Conservation (phyloP, 345 rosid genomes). For the Theobroma cacao region DNA sequence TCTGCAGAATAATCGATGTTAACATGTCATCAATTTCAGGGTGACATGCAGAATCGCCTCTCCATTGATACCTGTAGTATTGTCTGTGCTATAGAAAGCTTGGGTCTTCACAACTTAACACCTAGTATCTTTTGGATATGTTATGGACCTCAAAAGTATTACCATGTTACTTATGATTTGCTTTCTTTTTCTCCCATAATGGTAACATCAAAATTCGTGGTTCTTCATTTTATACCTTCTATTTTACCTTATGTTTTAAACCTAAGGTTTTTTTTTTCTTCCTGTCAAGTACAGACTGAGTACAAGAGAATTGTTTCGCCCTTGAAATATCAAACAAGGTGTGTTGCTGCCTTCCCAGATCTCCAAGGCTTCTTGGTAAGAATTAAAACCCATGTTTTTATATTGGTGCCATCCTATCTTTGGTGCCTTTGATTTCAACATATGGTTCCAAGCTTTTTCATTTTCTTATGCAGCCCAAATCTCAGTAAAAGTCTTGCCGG, state of each 20-base stretch:
- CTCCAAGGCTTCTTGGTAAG: constrained; percentile 92
- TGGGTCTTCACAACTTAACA: background rate
- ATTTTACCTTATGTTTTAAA: background rate
- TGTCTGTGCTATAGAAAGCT: background rate
- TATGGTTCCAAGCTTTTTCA: background rate
- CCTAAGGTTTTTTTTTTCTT: background rate
- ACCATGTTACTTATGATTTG: background rate
- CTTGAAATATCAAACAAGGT: constrained; percentile 88
- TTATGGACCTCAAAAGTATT: background rate
- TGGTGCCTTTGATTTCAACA: background rate
- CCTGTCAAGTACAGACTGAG: constrained; percentile 47
- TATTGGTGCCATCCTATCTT: background rate
- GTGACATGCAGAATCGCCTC: background rate
- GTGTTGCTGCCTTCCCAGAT: constrained; percentile 93
- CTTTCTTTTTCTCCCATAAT: background rate
- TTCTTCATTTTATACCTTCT: background rate
- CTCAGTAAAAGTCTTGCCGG: background rate
- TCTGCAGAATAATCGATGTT: background rate
- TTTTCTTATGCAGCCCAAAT: background rate
- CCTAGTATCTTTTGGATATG: background rate
- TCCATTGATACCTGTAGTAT: background rate
- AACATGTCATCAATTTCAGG: background rate
- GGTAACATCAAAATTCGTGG: background rate
- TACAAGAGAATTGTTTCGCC: constrained; percentile 85
- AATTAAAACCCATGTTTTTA: background rate